phyloP scores from a whole-genome alignment of 2,329 filamentous ascomycete genomes.

The Aureobasidium leucospermi region DNA sequence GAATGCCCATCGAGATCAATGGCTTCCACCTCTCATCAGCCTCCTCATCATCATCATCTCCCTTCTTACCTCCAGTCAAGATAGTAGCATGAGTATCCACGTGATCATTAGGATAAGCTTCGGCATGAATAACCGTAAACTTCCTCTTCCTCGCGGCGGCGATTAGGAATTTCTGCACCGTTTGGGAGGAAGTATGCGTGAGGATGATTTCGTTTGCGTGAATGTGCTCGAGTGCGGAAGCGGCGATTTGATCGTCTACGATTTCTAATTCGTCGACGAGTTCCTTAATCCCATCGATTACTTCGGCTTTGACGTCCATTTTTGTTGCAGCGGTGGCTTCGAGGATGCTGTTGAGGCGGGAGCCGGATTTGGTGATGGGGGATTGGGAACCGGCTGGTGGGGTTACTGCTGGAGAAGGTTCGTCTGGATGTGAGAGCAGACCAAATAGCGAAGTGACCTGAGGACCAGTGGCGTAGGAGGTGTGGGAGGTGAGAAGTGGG shows the following conservation, averaged over 20 bases:
- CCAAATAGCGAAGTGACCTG: conserved; percentile 74
- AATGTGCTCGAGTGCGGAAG: conserved; percentile 83
- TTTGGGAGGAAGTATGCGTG: conserved; percentile 76
- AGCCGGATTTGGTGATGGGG: conserved; percentile 20
- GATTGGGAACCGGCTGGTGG: conserved; percentile 38
- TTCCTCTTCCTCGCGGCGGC: conserved; percentile 82
- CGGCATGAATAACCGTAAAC: conserved; percentile 82
- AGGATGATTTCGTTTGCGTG: conserved; percentile 89
- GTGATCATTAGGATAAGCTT: conserved; percentile 64
- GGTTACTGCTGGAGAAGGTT: conserved; percentile 38
- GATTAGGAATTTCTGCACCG: conserved; percentile 82
- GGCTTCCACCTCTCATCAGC: conserved; percentile 61
- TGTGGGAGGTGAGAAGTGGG: conserved; percentile 54
- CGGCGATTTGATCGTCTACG: conserved; percentile 87
- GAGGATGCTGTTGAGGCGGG: neutral
- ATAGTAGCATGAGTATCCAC: conserved; percentile 55
- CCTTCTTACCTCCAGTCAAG: conserved; percentile 45
- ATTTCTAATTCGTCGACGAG: conserved; percentile 92
- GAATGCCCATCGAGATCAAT: conserved; percentile 68
- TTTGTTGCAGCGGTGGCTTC: conserved; percentile 28
- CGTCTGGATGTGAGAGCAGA: conserved; percentile 63
- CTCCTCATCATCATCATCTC: conserved; percentile 42
- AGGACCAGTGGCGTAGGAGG: conserved; percentile 54
- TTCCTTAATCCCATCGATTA: conserved; percentile 89
- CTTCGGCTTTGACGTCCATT: conserved; percentile 75